These are phyloP conservation scores for Nemania serpens DNA, from an alignment of 2,329 filamentous ascomycete genomes.

Conservation along the genomic window DNA sequence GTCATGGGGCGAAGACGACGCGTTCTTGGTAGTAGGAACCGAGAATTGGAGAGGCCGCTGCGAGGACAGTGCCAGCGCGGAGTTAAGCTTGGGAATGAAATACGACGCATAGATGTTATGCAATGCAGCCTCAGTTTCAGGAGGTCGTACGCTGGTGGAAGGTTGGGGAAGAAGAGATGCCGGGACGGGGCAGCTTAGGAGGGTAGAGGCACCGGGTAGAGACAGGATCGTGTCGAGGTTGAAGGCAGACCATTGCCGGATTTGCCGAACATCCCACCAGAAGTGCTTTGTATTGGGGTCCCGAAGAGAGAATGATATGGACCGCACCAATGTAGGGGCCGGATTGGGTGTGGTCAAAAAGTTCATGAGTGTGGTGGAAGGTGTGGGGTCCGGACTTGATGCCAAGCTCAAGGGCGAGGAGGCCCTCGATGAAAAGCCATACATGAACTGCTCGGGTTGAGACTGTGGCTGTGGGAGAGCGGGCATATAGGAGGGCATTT, in stretches of 20 bases:
- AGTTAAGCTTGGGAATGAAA: constrained; percentile 86
- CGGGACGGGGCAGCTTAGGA: constrained; percentile 73
- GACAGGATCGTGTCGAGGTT: constrained; percentile 71
- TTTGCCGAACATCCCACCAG: constrained; percentile 94
- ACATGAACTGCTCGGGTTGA: constrained; percentile 52
- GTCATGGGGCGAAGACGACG: constrained; percentile 46
- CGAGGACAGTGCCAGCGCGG: constrained; percentile 77
- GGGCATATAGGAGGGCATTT: constrained; percentile 64
- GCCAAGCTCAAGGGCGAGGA: constrained; percentile 45
- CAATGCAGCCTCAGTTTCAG: constrained; percentile 78
- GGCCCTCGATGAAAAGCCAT: constrained; percentile 53
- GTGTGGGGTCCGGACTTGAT: constrained; percentile 51
- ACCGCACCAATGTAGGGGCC: constrained; percentile 79
- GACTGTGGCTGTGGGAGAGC: constrained; percentile 40
- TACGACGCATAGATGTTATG: constrained; percentile 75
- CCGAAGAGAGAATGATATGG: constrained; percentile 70
- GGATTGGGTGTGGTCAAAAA: constrained; percentile 84
- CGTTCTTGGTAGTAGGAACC: constrained; percentile 44
- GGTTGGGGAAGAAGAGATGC: constrained; percentile 64
- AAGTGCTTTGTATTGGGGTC: constrained; percentile 79
- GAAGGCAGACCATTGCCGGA: constrained; percentile 83
- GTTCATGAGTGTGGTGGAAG: constrained; percentile 71
- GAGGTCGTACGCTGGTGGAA: constrained; percentile 63
- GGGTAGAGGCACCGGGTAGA: constrained; percentile 72
- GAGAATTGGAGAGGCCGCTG: constrained; percentile 64